Evolutionary conservation across 176 grass and related monocot genomes (phyloP).

Genomic region (Alopecurus myosuroides): DNA sequence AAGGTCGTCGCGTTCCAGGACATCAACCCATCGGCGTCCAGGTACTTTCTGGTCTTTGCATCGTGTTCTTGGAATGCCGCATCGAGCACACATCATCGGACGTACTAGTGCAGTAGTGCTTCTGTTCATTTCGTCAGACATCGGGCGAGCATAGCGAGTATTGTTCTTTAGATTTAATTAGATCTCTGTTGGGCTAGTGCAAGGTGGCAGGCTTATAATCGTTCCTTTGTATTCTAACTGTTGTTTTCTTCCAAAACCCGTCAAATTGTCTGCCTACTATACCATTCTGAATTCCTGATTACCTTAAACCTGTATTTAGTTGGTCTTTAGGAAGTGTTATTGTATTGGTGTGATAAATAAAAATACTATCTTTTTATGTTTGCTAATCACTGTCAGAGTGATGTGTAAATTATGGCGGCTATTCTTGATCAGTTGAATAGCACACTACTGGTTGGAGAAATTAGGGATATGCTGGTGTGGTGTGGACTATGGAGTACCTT

Average conservation of each 20-base stretch:
- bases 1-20: constrained; percentile 80
- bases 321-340: background rate
- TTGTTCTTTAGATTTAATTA: background rate
- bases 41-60: constrained; percentile 34
- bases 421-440: background rate
- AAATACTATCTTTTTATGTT: background rate
- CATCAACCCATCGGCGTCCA: constrained; percentile 84
- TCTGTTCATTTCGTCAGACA: constrained; percentile 28
- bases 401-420: background rate
- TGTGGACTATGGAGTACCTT: background rate
- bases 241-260: background rate
- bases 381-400: background rate
- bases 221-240: background rate
- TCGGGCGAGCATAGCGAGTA: background rate
- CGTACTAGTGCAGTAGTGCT: background rate
- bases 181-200: background rate
- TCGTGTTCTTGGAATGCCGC: background rate
- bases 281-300: background rate
- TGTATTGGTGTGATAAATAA: background rate
- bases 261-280: background rate
- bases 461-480: background rate
- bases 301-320: background rate
- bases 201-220: background rate
- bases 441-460: background rate
- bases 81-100: background rate